Conservation (phyloP, 352 stramenopile genomes). For the Blastocystis sp. region DNA sequence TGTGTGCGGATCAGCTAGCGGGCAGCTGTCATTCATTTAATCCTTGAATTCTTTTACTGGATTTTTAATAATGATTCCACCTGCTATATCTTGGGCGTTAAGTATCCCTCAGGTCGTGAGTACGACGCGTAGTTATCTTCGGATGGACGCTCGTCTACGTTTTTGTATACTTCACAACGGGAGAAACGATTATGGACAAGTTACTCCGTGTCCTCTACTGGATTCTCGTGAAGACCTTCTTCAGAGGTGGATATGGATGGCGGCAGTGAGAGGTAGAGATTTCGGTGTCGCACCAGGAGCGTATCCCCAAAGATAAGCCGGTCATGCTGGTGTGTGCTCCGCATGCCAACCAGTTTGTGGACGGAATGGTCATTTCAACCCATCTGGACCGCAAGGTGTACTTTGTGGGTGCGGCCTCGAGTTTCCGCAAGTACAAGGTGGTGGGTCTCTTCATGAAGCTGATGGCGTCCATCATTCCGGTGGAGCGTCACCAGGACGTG, state of each 20-base stretch:
- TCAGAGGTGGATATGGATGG: background rate
- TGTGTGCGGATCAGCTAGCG: background rate
- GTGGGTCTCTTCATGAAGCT: slow-evolving; percentile 57
- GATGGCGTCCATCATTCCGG: slow-evolving; percentile 49
- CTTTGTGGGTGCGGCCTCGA: slow-evolving; percentile 45
- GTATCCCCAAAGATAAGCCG: slow-evolving; percentile 51
- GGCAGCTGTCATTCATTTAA: background rate
- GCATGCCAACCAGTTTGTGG: slow-evolving; percentile 55
- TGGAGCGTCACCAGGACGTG: slow-evolving; percentile 51
- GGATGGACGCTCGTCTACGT: slow-evolving; percentile 46
- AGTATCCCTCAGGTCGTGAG: background rate
- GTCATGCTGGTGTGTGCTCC: slow-evolving; percentile 57
- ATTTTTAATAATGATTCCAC: slow-evolving; percentile 17
- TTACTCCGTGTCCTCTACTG: slow-evolving; percentile 24
- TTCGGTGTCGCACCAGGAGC: slow-evolving; percentile 26
- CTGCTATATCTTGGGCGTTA: slow-evolving; percentile 5
- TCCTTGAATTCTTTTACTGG: background rate
- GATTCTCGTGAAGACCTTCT: slow-evolving; percentile 50
- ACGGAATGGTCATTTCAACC: slow-evolving; percentile 51
- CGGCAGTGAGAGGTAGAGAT: slow-evolving; percentile 8
- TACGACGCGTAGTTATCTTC: background rate
- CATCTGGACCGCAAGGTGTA: slow-evolving; percentile 54
- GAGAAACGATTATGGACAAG: slow-evolving; percentile 55
- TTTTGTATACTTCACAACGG: slow-evolving; percentile 32
- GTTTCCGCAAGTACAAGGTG: slow-evolving; percentile 53